Evolutionary conservation across 78 protist genomes (phyloP).

Genomic region (Dictyostelium firmibasis): DNA sequence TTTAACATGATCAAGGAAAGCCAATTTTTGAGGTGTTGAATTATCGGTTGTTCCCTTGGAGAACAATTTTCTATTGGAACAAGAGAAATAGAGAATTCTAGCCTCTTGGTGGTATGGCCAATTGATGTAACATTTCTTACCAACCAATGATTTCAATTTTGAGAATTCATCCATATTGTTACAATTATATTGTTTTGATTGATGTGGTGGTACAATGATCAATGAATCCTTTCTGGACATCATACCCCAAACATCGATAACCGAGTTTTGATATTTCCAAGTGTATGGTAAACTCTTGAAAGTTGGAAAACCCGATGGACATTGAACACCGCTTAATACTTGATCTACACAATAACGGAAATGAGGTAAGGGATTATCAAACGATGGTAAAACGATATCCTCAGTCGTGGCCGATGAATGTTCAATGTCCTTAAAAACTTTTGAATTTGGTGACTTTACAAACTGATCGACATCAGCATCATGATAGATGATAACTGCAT

Average conservation of each 20-base stretch:
- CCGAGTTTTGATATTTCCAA: conserved; percentile 17
- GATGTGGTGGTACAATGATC: conserved; percentile 8
- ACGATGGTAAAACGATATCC: conserved; percentile 10
- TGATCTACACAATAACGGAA: conserved; percentile 38
- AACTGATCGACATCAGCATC: background rate
- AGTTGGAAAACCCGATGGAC: conserved; percentile 80
- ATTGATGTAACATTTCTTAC: conserved; percentile 46
- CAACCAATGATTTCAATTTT: background rate
- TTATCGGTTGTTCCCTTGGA: background rate
- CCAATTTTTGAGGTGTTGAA: conserved; percentile 5
- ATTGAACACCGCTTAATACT: conserved; percentile 38
- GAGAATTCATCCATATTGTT: background rate
- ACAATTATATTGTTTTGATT: background rate
- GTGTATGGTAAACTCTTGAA: background rate
- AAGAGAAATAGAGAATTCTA: conserved; percentile 49
- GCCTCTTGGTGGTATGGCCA: conserved; percentile 78
- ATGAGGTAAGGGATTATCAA: conserved; percentile 22
- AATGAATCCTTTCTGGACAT: conserved; percentile 49
- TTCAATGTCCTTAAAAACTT: background rate
- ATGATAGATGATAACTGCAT: conserved; percentile 56
- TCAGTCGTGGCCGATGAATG: conserved; percentile 24
- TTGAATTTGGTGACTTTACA: conserved; percentile 8
- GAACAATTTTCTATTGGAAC: background rate
- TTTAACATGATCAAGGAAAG: conserved; percentile 26
- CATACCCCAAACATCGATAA: conserved; percentile 64